Evolutionary conservation across 257 asterid species (phyloP), one percentile per base, ranked within the genome.

Genomic region (Striga asiatica): DNA sequence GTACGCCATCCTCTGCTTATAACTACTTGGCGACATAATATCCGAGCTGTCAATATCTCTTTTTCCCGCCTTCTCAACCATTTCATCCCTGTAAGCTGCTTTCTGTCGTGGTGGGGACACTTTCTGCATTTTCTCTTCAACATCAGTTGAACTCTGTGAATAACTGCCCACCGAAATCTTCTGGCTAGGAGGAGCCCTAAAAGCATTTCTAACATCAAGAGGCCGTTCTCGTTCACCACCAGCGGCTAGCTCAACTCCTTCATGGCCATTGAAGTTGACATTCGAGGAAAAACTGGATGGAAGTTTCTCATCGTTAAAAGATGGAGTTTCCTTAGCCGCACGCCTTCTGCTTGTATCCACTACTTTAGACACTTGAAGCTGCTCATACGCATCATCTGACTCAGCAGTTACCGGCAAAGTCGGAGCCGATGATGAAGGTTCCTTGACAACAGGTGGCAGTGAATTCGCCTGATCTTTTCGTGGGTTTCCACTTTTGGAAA

Each of bases 401-500:
- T 86, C 92, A 55, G 71, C 53, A 73, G 81, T 50, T 39, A 60
- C 49, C 60, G 88, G 63, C 24, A 71, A 58, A 53, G 78, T 50
- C 39, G 84, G 70, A 31, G 82, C 75, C 6, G 47, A 5, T 52
- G 84, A 70, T 54, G 78, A 71, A 65, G 76, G 38, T 68, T 87
- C 97, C 80, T 74, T 91, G 65, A 29, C 69, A 58, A 20, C 19
- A 8, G 87, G 75, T 39, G 78, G 83, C 60, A 77, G 56, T 49
- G 75, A 80, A 74, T 75, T 73, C 41, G 74, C 25, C 71, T 74
- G 95, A 50, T 92, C 97, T 66, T 84, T 88, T 64, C 68, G 81
- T 17, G 84, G 55, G 46, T 88, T 92, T 49, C 98, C 93, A 66
- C 84, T 77, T 71, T 76, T 92, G 4, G 97, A 88, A 56, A 92